phyloP scores from a whole-genome alignment of 2,329 filamentous ascomycete genomes.

The Calonectria pteridis region DNA sequence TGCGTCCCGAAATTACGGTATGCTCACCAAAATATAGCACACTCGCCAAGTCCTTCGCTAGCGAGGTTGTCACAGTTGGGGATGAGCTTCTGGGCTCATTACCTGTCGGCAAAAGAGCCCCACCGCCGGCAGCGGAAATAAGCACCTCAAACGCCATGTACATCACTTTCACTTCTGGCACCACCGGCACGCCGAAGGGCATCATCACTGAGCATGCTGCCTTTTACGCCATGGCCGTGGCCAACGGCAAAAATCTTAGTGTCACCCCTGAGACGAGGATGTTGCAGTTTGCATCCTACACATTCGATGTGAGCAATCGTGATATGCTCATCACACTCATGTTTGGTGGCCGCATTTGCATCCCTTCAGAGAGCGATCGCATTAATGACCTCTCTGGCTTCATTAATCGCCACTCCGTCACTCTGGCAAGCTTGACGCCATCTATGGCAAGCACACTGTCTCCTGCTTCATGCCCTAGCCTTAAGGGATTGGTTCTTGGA shows the following conservation, averaged over 20 bases:
- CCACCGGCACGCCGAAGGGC: background rate
- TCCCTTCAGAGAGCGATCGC: slow-evolving; percentile 9
- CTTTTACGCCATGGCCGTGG: slow-evolving; percentile 8
- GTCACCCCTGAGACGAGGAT: background rate
- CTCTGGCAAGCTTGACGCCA: background rate
- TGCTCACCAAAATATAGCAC: background rate
- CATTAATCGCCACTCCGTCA: background rate
- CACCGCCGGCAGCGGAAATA: background rate
- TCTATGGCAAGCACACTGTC: background rate
- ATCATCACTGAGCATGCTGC: slow-evolving; percentile 1
- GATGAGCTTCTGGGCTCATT: background rate
- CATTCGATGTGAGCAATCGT: slow-evolving; percentile 10
- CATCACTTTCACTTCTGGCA: background rate
- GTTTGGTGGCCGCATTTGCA: slow-evolving; percentile 12
- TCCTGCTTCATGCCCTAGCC: background rate
- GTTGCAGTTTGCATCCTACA: slow-evolving; percentile 12
- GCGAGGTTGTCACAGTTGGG: background rate
- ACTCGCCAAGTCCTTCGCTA: background rate
- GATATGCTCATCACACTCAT: slow-evolving; percentile 11
- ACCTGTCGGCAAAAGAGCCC: background rate
- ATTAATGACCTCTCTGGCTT: background rate
- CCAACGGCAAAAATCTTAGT: background rate
- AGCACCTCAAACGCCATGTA: background rate
- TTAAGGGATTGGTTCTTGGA: background rate
- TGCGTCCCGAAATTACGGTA: background rate